phyloP scores from a whole-genome alignment of 2,329 filamentous ascomycete species.

The Phaeosphaeria sp. region DNA sequence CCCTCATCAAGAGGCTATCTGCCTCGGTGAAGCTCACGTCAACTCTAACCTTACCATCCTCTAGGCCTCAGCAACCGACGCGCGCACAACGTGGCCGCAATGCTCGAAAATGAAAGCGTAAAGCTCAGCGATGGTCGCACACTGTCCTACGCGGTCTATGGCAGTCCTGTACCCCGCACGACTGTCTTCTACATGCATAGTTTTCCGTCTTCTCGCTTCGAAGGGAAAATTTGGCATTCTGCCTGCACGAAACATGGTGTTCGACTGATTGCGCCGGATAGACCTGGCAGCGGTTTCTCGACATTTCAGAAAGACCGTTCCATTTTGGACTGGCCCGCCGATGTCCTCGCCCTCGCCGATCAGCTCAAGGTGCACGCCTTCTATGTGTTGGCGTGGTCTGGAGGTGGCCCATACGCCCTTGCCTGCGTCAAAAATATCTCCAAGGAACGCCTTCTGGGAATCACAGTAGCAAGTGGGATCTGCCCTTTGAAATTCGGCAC shows the following conservation, averaged over 20 bases:
- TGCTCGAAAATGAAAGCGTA: constrained; percentile 33
- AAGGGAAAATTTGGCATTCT: constrained; percentile 46
- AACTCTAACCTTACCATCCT: not conserved
- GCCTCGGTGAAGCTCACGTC: not conserved
- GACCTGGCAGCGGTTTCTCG: constrained; percentile 54
- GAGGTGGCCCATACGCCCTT: constrained; percentile 57
- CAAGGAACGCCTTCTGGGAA: constrained; percentile 30
- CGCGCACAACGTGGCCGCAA: constrained; percentile 2
- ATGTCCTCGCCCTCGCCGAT: constrained; percentile 51
- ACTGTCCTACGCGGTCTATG: constrained; percentile 56
- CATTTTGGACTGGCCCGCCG: constrained; percentile 52
- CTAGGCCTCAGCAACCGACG: not conserved
- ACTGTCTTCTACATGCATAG: constrained; percentile 55
- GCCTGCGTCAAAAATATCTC: constrained; percentile 54
- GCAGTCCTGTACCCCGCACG: constrained; percentile 48
- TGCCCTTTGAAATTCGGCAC: constrained; percentile 36
- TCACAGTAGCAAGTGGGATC: constrained; percentile 31
- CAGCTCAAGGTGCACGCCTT: constrained; percentile 52
- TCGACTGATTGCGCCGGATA: constrained; percentile 52
- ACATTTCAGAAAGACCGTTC: constrained; percentile 47
- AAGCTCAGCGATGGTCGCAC: constrained; percentile 47
- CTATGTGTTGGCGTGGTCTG: constrained; percentile 54
- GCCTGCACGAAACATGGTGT: constrained; percentile 43
- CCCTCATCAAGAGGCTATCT: not conserved
- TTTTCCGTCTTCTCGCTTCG: constrained; percentile 53